Percentiles rank a stretch among this genome's conserved stretches.
Conservation (phyloP, 371 early-diverging fungal species). For the Syncephalastrum monosporum region DNA sequence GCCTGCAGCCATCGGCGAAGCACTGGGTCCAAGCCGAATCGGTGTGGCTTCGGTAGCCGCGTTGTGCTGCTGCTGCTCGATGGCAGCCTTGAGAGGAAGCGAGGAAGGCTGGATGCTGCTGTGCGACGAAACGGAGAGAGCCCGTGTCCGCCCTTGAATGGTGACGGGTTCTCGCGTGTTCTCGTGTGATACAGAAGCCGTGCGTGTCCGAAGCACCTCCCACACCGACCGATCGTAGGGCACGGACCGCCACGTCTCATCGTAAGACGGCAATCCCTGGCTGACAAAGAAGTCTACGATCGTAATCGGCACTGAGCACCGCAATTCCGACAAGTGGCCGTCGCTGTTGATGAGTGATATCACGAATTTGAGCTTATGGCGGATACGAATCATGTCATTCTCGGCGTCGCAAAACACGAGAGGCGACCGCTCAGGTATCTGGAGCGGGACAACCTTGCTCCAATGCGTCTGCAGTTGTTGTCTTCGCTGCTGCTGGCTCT, state of each 20-base stretch:
- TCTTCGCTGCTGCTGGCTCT: background rate
- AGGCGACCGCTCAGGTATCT: slow-evolving; percentile 31
- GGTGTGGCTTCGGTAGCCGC: too few relatives aligned
- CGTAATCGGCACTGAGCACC: slow-evolving; percentile 31
- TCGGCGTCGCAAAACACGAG: slow-evolving; percentile 38
- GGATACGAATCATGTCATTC: slow-evolving; percentile 35
- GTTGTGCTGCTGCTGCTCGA: too few relatives aligned
- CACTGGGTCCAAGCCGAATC: too few relatives aligned
- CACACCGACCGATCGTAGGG: slow-evolving; percentile 24
- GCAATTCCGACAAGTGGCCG: slow-evolving; percentile 39
- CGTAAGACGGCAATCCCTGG: slow-evolving; percentile 41
- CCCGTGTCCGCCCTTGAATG: slow-evolving; percentile 23
- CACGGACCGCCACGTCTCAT: slow-evolving; percentile 34
- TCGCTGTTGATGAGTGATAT: slow-evolving; percentile 33
- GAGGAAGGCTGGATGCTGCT: too few relatives aligned
- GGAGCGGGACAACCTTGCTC: slow-evolving; percentile 18
- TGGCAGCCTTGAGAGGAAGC: too few relatives aligned
- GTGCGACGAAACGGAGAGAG: slow-evolving; percentile 19
- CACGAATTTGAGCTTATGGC: slow-evolving; percentile 44
- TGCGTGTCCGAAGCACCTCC: slow-evolving; percentile 17
- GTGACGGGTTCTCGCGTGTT: slow-evolving; percentile 17
- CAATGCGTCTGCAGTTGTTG: slow-evolving; percentile 3
- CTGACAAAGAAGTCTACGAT: slow-evolving; percentile 35
- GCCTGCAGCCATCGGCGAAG: too few relatives aligned
- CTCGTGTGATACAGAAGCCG: slow-evolving; percentile 13